Evolutionary conservation across 768 basidiomycete species (phyloP), one percentile per base, ranked within the genome.

Genomic region (Suillus alpinus): DNA sequence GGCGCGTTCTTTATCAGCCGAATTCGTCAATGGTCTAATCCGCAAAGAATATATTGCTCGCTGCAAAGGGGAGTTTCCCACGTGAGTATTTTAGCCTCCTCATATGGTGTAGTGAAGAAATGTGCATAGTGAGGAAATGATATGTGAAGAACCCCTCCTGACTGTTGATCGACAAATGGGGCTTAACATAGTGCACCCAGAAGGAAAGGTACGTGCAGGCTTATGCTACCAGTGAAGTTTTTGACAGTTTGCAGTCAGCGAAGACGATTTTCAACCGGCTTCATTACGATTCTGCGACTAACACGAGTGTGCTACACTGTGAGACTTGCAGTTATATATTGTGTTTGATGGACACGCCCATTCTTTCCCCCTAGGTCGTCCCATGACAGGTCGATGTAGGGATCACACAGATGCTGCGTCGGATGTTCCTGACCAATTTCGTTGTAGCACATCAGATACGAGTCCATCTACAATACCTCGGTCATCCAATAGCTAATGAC

Each of bases 141-240:
- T 81, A 0, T 94, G 94, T 62, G 92, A 95, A 62, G 80, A 94
- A 68, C 92, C 94, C 1, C 76, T 99, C 7, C 74, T 99, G 60
- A 95, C 94, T 0, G 87, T 98, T 1, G 97, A 99, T 75, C 83
- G 95, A 56, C 95, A 98, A 71, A 95, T 98, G 88, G 97, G 97
- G 4, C 75, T 99, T 50, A 98, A 98, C 62, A 89, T 98, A 56
- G 92, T 98, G 16, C 94, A 97, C 69, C 94, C 95, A 0, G 87
- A 95, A 59, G 97, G 97, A 46, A 95, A 98, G 82, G 40, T 58
- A 57, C 16, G 59, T 56, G 57, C 29, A 14, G 29, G 23, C 37
- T 29, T 44, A 26, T 26, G 23, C 3, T 39, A 9, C 6, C 16
- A 3, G n/a, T 26, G 16, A 1, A 29, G 37, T 6, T 39, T 40